Conservation (phyloP, 2,329 filamentous ascomycete species). For the Chaetomium sp. region DNA sequence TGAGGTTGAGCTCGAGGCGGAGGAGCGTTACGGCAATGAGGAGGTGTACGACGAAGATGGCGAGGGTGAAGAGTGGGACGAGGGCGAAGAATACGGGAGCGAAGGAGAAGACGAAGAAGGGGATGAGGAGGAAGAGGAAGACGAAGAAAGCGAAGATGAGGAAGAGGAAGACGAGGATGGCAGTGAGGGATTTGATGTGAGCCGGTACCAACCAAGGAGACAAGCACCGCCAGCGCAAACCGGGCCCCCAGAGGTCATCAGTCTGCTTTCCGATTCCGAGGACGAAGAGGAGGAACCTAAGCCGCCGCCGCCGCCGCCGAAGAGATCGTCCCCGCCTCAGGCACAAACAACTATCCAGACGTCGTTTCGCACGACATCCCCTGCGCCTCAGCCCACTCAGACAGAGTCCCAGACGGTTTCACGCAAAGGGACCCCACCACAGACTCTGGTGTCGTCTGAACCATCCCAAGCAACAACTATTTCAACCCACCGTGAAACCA, state of each 20-base stretch:
- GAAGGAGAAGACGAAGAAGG: constrained; percentile 26
- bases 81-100: constrained; percentile 25
- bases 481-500: too few relatives aligned
- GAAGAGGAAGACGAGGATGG: too few relatives aligned
- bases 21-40: constrained; percentile 18
- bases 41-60: constrained; percentile 20
- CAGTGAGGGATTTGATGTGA: constrained; percentile 10
- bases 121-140: constrained; percentile 22
- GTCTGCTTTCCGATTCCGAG: constrained; percentile 41
- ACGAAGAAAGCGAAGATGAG: background rate
- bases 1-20: constrained; percentile 18
- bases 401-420: too few relatives aligned
- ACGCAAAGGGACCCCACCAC: too few relatives aligned
- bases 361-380: background rate
- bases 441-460: too few relatives aligned
- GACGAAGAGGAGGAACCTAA: constrained; percentile 10
- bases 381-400: background rate
- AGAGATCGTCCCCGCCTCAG: background rate
- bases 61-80: constrained; percentile 17
- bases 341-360: background rate
- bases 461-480: too few relatives aligned
- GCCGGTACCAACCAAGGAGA: constrained; percentile 10
- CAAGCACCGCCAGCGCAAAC: constrained; percentile 17
- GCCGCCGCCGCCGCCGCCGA: constrained; percentile 8
- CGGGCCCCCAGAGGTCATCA: constrained; percentile 39